Percentiles rank a stretch among this genome's conserved stretches.
These are phyloP conservation scores for Myxozyma neotropica DNA, from an alignment of 805 yeast genomes.

Conservation along the genomic window DNA sequence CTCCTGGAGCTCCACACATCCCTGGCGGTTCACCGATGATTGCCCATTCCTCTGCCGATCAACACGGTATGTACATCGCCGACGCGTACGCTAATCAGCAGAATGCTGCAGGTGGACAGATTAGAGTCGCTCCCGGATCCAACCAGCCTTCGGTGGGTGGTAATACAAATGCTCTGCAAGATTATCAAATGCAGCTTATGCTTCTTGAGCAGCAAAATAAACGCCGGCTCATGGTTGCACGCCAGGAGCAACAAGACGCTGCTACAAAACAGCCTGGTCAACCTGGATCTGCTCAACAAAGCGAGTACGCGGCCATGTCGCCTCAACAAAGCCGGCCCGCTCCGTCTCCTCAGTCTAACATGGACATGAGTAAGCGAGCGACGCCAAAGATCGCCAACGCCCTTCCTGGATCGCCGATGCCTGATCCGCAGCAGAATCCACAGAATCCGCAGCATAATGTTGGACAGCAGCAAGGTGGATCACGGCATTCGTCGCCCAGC, in stretches of 20 bases:
- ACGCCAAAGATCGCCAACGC: constrained; percentile 40
- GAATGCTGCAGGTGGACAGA: constrained; percentile 42
- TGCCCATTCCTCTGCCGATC: constrained; percentile 23
- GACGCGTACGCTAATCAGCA: constrained; percentile 29
- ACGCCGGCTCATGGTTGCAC: constrained; percentile 53
- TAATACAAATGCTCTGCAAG: constrained; percentile 60
- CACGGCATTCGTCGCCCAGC: constrained; percentile 40
- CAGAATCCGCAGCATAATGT: constrained; percentile 9
- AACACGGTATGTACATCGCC: constrained; percentile 30
- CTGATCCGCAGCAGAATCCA: constrained; percentile 26
- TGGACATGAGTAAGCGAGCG: constrained; percentile 36
- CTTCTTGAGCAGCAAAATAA: constrained; percentile 75
- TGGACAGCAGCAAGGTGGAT: constrained; percentile 12
- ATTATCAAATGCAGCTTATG: constrained; percentile 79
- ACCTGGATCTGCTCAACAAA: constrained; percentile 7
- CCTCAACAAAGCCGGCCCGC: constrained; percentile 26
- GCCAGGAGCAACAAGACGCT: constrained; percentile 44
- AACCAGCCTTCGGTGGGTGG: constrained; percentile 25
- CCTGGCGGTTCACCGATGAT: constrained; percentile 27
- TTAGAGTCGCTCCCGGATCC: constrained; percentile 24
- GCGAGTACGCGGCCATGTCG: constrained; percentile 39
- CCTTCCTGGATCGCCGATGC: constrained; percentile 36
- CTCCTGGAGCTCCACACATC: constrained; percentile 18
- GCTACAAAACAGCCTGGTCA: constrained; percentile 21
- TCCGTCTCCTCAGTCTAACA: constrained; percentile 30